Evolutionary conservation across 345 rosid species (phyloP).

Genomic region (Salix suchowensis): DNA sequence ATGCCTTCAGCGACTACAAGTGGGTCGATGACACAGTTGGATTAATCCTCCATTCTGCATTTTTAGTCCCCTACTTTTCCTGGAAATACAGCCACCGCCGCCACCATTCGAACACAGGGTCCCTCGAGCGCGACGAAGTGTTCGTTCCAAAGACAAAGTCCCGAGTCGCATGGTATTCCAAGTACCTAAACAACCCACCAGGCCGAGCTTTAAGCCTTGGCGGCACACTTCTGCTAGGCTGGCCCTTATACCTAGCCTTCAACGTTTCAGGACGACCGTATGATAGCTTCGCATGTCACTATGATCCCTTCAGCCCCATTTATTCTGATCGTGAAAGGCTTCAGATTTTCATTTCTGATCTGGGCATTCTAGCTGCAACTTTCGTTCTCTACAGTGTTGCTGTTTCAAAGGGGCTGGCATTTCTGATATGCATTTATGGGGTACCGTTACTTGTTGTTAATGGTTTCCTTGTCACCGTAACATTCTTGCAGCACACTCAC

Average conservation of each 20-base stretch:
- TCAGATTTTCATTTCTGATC: no score
- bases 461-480: no score
- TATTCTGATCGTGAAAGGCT: no score
- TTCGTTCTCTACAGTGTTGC: no score
- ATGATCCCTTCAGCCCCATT: no score
- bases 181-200: slow-evolving; percentile 67
- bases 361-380: no score
- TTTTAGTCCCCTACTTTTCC: slow-evolving; percentile 88
- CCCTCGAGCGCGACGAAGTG: slow-evolving; percentile 80
- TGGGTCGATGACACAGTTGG: slow-evolving; percentile 88
- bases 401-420: no score
- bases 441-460: no score
- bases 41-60: slow-evolving; percentile 68
- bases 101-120: slow-evolving; percentile 86
- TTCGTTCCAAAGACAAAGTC: slow-evolving; percentile 71
- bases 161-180: slow-evolving; percentile 43
- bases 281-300: slow-evolving; percentile 42
- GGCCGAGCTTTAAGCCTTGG: slow-evolving; percentile 51
- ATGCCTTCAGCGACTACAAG: slow-evolving; percentile 86
- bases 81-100: slow-evolving; percentile 94
- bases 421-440: no score
- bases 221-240: slow-evolving; percentile 60
- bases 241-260: slow-evolving; percentile 82
- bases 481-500: no score
- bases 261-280: slow-evolving; percentile 79